Evolutionary conservation across 1,139 yeast species (phyloP), one percentile per base, ranked within the genome.

Genomic region (Citeromyces siamensis): DNA sequence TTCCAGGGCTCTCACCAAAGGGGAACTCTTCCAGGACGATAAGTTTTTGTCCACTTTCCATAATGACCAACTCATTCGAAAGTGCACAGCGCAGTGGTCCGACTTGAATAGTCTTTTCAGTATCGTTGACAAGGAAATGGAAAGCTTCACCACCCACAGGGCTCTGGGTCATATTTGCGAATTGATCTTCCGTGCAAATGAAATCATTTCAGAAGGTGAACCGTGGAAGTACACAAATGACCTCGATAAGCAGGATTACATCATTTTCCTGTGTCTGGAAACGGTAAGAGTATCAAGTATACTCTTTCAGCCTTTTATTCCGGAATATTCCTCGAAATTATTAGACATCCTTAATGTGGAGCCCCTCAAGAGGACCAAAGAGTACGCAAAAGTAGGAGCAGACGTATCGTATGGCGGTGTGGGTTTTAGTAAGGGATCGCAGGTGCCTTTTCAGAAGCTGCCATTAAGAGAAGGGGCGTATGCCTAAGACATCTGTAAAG

Each of bases 241-340:
- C 0, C 48, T 44, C 9, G 38, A 48, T 9, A 50, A 57, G 12
- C 75, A 68, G 43, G 75, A 71, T 49, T 59, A 65, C 35, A 67
- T 75, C 10, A 72, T 86, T 2, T 75, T 68, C 42, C 52, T 71
- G 18, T 81, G 84, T 1, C 70, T 83, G 9, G 97, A 90, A 47
- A 67, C 76, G 1, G 66, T 77, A 12, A 66, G 98, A 41, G 68
- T 84, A 0, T 52, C 72, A 12, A 67, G 90, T 0, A 73, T 90
- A 9, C 52, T 83, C 29, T 63, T 82, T 19, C 72, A 68, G 41
- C 85, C 95, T 1, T 63, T 88, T 19, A 72, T 83, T 35, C 97
- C 97, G 0, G 58, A 60, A 2, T 60, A 84, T 35, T 57, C 94
- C 0, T 44, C 48, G 0, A 56, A 59, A 20, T 59, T 85, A n/a